phyloP scores from a whole-genome alignment of 2,329 filamentous ascomycete genomes.

The Dothideomycetidae sp. region DNA sequence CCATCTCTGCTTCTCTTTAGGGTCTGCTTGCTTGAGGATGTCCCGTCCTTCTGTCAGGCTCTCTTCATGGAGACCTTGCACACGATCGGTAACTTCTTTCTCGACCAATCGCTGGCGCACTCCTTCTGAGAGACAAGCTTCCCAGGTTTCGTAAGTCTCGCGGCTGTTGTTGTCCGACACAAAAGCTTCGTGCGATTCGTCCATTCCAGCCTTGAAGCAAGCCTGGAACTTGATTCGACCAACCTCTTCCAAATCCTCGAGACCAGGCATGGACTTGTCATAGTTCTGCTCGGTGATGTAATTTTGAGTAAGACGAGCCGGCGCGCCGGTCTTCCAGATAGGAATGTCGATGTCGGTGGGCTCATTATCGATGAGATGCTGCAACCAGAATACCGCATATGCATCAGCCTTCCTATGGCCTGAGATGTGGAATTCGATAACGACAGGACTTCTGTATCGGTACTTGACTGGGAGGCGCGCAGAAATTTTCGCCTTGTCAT shows the following conservation, averaged over 20 bases:
- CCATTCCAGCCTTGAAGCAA: constrained; percentile 79
- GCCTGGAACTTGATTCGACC: constrained; percentile 69
- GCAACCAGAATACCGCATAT: constrained; percentile 73
- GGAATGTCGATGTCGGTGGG: constrained; percentile 70
- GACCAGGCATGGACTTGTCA: constrained; percentile 47
- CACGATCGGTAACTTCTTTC: constrained; percentile 55
- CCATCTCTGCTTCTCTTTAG: constrained; percentile 65
- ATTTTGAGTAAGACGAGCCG: constrained; percentile 70
- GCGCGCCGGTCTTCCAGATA: constrained; percentile 70
- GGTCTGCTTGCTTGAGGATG: constrained; percentile 56
- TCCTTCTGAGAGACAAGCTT: constrained; percentile 78
- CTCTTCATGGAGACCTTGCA: constrained; percentile 66
- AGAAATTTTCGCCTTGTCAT: constrained; percentile 34
- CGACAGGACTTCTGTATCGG: constrained; percentile 76
- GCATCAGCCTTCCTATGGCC: constrained; percentile 57
- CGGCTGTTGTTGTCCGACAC: constrained; percentile 76
- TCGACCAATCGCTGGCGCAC: constrained; percentile 58
- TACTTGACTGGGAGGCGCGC: constrained; percentile 76
- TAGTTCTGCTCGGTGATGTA: constrained; percentile 75
- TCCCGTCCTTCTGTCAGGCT: constrained; percentile 69
- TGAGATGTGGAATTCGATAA: constrained; percentile 66
- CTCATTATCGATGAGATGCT: constrained; percentile 70
- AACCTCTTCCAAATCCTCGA: constrained; percentile 62
- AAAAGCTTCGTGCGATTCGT: constrained; percentile 70
- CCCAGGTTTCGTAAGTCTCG: constrained; percentile 91